Evolutionary conservation across 768 basidiomycete species (phyloP), one percentile per base, ranked within the genome.

Genomic region (Russula sp.): DNA sequence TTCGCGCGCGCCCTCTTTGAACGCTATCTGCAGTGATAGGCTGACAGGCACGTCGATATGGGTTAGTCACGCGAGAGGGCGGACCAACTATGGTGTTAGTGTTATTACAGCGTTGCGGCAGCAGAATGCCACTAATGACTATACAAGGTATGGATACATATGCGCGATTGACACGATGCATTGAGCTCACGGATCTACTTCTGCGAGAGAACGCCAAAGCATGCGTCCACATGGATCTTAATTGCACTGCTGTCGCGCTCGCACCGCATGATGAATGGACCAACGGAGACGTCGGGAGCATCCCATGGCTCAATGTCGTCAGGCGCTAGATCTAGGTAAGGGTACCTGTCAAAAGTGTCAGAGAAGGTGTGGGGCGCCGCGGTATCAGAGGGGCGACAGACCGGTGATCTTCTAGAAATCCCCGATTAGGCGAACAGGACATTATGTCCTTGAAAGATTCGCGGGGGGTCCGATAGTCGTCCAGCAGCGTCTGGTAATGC

Each of bases 121-220:
- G 55, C 35, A 3, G 35, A 7, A 35, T 50, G 35, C 10, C 42
- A 51, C 14, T 51, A 32, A 57, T 45, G 38, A 61, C 57, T 61
- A 61, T 49, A 57, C 14, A 38, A 29, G 29, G 25, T 39, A 53
- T 47, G 38, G 32, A 58, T 58, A 62, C 61, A 58, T 34, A 32
- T 38, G n/a, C 14, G 51, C 10, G 56, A 45, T 43, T 43, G 25
- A 58, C 14, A 48, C 18, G 35, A 53, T 9, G 1, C 46, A 32
- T 47, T 29, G 11, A 43, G n/a, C 56, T 20, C n/a, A 49, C 35
- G 20, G 11, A 35, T 20, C 46, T 45, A 64, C 29, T 65, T 63
- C 22, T 50, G 62, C 35, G 52, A 41, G 18, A 83, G 72, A 38
- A 84, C 83, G 25, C 82, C 82, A 56, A 80, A 83, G 38, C 82